These are phyloP conservation scores for Micractinium conductrix DNA, from an alignment of 139 green algal species.

Conservation along the genomic window DNA sequence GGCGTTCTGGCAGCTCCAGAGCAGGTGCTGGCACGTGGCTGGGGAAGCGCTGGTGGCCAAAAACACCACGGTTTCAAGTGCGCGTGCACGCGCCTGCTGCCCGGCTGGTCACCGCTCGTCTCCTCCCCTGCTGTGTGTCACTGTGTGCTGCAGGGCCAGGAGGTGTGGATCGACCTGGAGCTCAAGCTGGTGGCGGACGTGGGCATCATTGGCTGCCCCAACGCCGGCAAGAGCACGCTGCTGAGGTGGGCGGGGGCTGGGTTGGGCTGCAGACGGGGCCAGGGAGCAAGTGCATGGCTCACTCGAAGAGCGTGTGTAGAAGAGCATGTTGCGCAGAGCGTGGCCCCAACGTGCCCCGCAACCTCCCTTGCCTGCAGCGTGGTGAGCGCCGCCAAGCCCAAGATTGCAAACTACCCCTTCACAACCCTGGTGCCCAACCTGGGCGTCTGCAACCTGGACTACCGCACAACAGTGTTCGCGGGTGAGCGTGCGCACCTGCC, in stretches of 20 bases:
- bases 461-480: constrained; percentile 72
- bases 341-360: too few relatives aligned
- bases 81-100: too few relatives aligned
- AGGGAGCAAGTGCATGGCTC: too few relatives aligned
- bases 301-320: too few relatives aligned
- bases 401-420: constrained; percentile 98
- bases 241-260: constrained; percentile 55
- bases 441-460: constrained; percentile 92
- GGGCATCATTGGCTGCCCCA: constrained; percentile 95
- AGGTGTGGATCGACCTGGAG: constrained; percentile 92
- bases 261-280: too few relatives aligned
- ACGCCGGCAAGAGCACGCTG: constrained; percentile 95
- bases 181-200: constrained; percentile 94
- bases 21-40: background rate
- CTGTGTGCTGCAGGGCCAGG: constrained; percentile 21
- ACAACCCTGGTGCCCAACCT: constrained; percentile 98
- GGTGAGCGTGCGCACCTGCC: constrained; percentile 1
- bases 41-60: too few relatives aligned
- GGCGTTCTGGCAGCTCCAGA: background rate
- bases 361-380: constrained; percentile 32
- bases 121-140: too few relatives aligned
- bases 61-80: too few relatives aligned
- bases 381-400: constrained; percentile 84
- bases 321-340: too few relatives aligned
- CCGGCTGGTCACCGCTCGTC: too few relatives aligned